phyloP scores from a whole-genome alignment of 345 rosid species.

The Gossypium ekmanianum region DNA sequence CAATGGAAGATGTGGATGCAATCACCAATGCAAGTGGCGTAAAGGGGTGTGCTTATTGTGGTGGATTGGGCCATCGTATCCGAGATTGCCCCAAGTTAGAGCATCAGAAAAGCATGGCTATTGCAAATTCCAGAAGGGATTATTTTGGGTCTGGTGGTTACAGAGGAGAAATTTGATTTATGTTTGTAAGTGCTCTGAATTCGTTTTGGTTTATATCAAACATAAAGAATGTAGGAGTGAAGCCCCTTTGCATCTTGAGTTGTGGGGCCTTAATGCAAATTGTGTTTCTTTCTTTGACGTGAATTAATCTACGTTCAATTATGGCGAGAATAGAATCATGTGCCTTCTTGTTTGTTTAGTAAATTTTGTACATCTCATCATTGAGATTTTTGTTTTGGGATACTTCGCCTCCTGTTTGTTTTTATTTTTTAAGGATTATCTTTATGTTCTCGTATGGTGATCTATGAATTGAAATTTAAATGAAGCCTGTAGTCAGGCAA shows the following conservation, averaged over 20 bases:
- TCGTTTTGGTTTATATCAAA: neutral
- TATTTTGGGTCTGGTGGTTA: slow-evolving; percentile 91
- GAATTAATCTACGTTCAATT: neutral
- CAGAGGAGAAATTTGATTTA: slow-evolving; percentile 66
- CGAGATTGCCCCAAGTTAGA: slow-evolving; percentile 85
- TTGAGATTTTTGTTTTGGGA: neutral
- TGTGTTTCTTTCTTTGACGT: neutral
- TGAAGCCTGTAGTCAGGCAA: neutral
- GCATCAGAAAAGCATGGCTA: slow-evolving; percentile 77
- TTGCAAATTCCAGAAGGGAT: slow-evolving; percentile 78
- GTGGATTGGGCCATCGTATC: slow-evolving; percentile 89
- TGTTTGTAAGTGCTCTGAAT: neutral
- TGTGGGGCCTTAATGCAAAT: neutral
- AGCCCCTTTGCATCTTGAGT: neutral
- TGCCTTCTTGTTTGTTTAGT: neutral
- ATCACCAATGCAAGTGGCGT: slow-evolving; percentile 72
- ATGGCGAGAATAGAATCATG: neutral
- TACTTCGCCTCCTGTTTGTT: neutral
- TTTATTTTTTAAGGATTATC: neutral
- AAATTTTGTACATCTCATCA: neutral
- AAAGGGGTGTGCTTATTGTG: slow-evolving; percentile 94
- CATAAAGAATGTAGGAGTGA: neutral
- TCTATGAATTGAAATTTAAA: neutral
- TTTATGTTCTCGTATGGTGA: neutral
- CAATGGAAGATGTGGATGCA: slow-evolving; percentile 76